Percentiles rank a stretch among this genome's conserved stretches.
phyloP scores from a whole-genome alignment of 129 eudicot species.

The Apium graveolens region DNA sequence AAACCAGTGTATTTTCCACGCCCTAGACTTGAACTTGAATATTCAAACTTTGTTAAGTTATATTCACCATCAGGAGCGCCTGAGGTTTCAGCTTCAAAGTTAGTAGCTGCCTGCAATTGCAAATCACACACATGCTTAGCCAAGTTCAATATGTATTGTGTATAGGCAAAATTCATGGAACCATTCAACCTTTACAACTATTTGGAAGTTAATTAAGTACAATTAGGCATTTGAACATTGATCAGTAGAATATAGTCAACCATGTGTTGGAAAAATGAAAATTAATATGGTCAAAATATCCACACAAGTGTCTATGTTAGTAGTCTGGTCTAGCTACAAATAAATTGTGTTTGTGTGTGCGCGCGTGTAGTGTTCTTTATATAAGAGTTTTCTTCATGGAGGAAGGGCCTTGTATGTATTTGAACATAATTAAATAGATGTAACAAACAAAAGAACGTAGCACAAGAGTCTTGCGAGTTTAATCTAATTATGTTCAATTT shows the following conservation, averaged over 20 bases:
- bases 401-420: too few relatives aligned
- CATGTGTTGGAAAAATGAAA: not conserved
- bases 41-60: slow-evolving; percentile 39
- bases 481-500: not conserved
- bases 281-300: not conserved
- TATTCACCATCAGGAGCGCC: slow-evolving; percentile 51
- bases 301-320: not conserved
- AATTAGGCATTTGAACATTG: not conserved
- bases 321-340: not conserved
- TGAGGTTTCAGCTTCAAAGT: slow-evolving; percentile 51
- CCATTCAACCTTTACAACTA: not conserved
- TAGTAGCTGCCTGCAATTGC: slow-evolving; percentile 57
- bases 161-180: not conserved
- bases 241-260: not conserved
- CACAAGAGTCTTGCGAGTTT: not conserved
- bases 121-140: slow-evolving; percentile 10
- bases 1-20: slow-evolving; percentile 65
- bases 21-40: slow-evolving; percentile 37
- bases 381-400: too few relatives aligned
- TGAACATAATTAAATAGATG: not conserved
- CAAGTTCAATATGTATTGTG: not conserved
- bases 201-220: not conserved
- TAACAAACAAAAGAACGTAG: not conserved
- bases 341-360: too few relatives aligned
- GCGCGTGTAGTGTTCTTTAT: too few relatives aligned